Base-by-base conservation (phyloP, 106 monocot genomes). In the Dioscorea dumetorum region DNA sequence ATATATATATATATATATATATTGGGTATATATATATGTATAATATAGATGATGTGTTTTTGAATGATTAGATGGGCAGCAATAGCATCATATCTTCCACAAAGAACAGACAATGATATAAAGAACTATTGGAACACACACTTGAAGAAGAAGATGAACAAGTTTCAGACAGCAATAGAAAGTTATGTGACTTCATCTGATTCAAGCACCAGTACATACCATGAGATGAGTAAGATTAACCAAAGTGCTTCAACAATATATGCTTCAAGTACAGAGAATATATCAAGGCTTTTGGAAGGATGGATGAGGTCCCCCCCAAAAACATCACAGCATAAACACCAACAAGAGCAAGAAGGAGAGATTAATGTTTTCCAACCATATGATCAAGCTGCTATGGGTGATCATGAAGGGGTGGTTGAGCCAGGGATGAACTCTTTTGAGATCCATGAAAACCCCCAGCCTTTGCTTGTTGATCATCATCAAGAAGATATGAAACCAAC, bases 71-170 rank as follows among this genome's bases (percentile, higher is more conserved):
- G 80, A 57, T 81, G 83, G 83, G 83, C 83, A 51, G 72, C 78
- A 13, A 83, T 83, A 64, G 83, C 83, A 15, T 78, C 83, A 4
- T 75, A 75, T 60, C 83, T 83, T 59, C 83, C 83, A 13, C 78
- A 67, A 50, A 78, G 82, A 71, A 82, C 82, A 49, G 82, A 82
- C 62, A 82, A 82, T n/a, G 82, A 82, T 22, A 82, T 82, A 64
- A 82, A 82, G 67, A 82, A 82, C 58, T 82, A 82, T 57, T 82
- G 82, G 82, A 82, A 82, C 70, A 82, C 82, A 13, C 78, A 82
- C 64, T 71, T 82, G 11, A 82, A 82, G 82, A 82, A 83, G 71
- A 83, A 75, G 68, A 74, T 82, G 49, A 77, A 64, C 64, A 82
- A 77, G 73, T 50, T 56, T 53, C 56, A 56, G 13, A 22, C 65